A percentile compares a stretch with the other conserved stretches of the same genome.
phyloP scores from a whole-genome alignment of 208 protist species.

The Crithidia acanthocephali region DNA sequence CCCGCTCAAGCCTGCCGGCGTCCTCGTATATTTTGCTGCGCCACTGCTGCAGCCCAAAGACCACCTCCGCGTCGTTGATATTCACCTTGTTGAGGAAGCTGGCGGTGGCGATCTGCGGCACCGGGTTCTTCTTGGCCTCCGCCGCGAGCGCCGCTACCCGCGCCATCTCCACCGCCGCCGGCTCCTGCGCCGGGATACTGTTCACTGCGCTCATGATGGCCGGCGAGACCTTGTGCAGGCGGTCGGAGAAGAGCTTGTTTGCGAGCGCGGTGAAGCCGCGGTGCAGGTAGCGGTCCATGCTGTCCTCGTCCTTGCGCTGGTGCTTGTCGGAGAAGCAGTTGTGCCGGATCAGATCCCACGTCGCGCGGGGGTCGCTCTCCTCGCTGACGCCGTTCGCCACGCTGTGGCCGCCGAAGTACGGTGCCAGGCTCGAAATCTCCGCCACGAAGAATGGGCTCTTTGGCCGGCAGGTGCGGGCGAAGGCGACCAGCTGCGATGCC shows the following conservation, averaged over 20 bases:
- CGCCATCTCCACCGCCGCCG: constrained; percentile 31
- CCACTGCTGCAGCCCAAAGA: constrained; percentile 90
- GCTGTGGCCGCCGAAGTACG: constrained; percentile 70
- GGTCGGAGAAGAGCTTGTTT: constrained; percentile 90
- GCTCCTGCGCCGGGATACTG: constrained; percentile 76
- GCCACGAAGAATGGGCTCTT: constrained; percentile 92
- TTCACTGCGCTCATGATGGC: constrained; percentile 76
- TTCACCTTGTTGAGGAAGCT: constrained; percentile 90
- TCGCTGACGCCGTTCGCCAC: constrained; percentile 64
- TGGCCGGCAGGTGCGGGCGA: constrained; percentile 88
- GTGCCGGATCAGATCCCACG: constrained; percentile 74
- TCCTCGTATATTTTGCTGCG: constrained; percentile 88
- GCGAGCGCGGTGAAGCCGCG: constrained; percentile 83
- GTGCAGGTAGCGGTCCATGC: constrained; percentile 75
- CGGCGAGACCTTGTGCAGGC: constrained; percentile 78
- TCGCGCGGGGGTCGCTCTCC: constrained; percentile 69
- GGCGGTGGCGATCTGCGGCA: constrained; percentile 63
- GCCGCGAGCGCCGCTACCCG: constrained; percentile 47
- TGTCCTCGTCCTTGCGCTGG: constrained; percentile 64
- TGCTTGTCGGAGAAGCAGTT: constrained; percentile 76
- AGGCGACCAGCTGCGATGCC: constrained; percentile 81
- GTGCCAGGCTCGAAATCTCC: constrained; percentile 76
- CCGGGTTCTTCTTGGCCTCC: constrained; percentile 59
- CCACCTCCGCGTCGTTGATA: constrained; percentile 88
- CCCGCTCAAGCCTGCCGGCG: constrained; percentile 66